A percentile compares a stretch with the other conserved stretches of the same genome.
phyloP scores from a whole-genome alignment of 495 filamentous ascomycete genomes.

The Podospora pseudocomata region DNA sequence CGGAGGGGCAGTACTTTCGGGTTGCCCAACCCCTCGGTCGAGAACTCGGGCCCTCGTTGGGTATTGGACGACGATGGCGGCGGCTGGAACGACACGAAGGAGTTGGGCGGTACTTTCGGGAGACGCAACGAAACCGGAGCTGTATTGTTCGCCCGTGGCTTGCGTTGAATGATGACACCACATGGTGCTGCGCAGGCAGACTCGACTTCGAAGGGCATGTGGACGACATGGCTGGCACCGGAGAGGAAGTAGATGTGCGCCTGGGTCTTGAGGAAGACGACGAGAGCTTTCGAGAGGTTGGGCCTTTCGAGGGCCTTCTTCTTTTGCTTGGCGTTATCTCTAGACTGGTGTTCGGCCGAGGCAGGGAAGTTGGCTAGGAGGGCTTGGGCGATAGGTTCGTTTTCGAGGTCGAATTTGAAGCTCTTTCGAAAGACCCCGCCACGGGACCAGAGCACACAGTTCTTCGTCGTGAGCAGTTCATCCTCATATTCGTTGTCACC shows the following conservation, averaged over 20 bases:
- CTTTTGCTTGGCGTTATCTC: not conserved
- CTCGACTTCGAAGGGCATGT: slow-evolving; percentile 92
- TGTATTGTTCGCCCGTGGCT: slow-evolving; percentile 42
- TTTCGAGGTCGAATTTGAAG: slow-evolving; percentile 82
- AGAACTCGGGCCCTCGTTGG: slow-evolving; percentile 46
- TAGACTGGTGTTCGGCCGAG: slow-evolving; percentile 37
- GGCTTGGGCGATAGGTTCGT: slow-evolving; percentile 78
- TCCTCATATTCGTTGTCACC: slow-evolving; percentile 57
- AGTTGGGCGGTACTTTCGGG: slow-evolving; percentile 67
- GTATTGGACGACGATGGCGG: slow-evolving; percentile 40
- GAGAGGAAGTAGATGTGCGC: slow-evolving; percentile 90
- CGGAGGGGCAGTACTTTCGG: slow-evolving; percentile 47
- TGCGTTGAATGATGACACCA: slow-evolving; percentile 82
- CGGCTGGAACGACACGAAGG: slow-evolving; percentile 67
- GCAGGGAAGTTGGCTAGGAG: slow-evolving; percentile 76
- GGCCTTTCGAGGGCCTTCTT: slow-evolving; percentile 21
- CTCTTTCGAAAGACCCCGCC: slow-evolving; percentile 80
- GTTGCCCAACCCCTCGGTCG: slow-evolving; percentile 48
- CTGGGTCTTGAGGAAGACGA: slow-evolving; percentile 88
- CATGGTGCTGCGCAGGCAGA: slow-evolving; percentile 74
- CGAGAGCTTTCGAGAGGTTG: slow-evolving; percentile 63
- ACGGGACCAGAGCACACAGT: slow-evolving; percentile 86
- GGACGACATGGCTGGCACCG: slow-evolving; percentile 82
- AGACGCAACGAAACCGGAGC: slow-evolving; percentile 46
- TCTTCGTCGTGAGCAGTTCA: slow-evolving; percentile 78